Conservation (phyloP, 345 rosid genomes). For the Eucalyptus curtisii region DNA sequence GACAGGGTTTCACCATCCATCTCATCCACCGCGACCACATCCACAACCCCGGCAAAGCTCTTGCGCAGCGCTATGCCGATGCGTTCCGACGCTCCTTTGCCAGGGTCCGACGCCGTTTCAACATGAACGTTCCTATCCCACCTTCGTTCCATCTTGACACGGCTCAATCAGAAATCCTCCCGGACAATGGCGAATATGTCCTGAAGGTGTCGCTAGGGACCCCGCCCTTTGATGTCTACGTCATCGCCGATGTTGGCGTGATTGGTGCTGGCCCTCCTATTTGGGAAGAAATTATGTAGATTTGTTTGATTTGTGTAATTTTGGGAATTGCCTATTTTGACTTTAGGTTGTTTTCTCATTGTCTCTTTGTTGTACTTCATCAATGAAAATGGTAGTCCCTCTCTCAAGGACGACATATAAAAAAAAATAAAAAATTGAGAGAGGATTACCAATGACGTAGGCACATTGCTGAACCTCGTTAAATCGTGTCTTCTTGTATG, state of each 20-base stretch:
- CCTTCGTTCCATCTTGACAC: neutral
- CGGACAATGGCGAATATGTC: neutral
- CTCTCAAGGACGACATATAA: too few species aligned
- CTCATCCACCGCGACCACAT: constrained; percentile 14
- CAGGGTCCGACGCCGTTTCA: neutral
- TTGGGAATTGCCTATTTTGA: too few species aligned
- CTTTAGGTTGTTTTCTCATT: too few species aligned
- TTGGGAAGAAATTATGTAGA: too few species aligned
- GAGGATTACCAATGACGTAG: too few species aligned
- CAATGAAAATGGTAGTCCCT: too few species aligned
- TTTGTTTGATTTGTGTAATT: too few species aligned
- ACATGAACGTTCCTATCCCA: neutral
- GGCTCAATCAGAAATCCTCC: neutral
- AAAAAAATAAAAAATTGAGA: too few species aligned
- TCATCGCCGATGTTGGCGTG: neutral
- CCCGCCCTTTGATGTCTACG: neutral
- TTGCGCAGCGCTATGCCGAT: neutral
- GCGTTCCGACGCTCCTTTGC: constrained; percentile 1
- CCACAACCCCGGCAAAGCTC: neutral
- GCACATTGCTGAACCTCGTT: too few species aligned
- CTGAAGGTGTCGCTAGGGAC: neutral
- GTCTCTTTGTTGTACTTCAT: too few species aligned
- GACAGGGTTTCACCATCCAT: constrained; percentile 2
- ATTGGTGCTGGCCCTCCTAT: too few species aligned
- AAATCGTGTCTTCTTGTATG: too few species aligned